These are phyloP conservation scores for Microdochium nivale DNA, from an alignment of 2,329 filamentous ascomycete genomes.

Conservation along the genomic window DNA sequence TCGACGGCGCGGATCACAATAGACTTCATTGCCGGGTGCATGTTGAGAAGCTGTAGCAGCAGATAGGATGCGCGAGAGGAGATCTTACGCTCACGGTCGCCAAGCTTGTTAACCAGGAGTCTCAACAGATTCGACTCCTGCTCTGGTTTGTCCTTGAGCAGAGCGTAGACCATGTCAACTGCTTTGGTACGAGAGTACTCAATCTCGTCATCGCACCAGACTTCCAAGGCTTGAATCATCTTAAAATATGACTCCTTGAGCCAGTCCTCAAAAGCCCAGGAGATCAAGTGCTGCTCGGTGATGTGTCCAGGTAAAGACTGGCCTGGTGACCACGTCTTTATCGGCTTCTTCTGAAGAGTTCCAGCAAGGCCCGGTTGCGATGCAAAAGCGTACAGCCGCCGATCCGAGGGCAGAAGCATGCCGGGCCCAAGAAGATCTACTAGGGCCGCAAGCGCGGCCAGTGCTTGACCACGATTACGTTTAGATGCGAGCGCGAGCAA, in stretches of 20 bases:
- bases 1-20: slow-evolving; percentile 81
- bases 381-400: slow-evolving; percentile 72
- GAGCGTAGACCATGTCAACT: slow-evolving; percentile 82
- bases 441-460: slow-evolving; percentile 84
- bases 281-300: slow-evolving; percentile 68
- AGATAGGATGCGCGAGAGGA: slow-evolving; percentile 89
- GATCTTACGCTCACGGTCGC: slow-evolving; percentile 92
- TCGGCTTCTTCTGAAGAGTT: slow-evolving; percentile 54
- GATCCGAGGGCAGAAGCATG: slow-evolving; percentile 70
- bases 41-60: slow-evolving; percentile 80
- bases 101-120: slow-evolving; percentile 90
- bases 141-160: slow-evolving; percentile 92
- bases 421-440: slow-evolving; percentile 93
- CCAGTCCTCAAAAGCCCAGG: slow-evolving; percentile 93
- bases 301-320: slow-evolving; percentile 66
- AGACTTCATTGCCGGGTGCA: slow-evolving; percentile 88
- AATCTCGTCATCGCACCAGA: slow-evolving; percentile 91
- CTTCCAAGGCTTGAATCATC: slow-evolving; percentile 81
- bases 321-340: slow-evolving; percentile 54
- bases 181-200: slow-evolving; percentile 84
- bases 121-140: slow-evolving; percentile 92
- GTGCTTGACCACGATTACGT: slow-evolving; percentile 84
- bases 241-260: slow-evolving; percentile 91
- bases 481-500: slow-evolving; percentile 80
- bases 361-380: slow-evolving; percentile 70